Evolutionary conservation across 2,329 filamentous ascomycete genomes (phyloP), one percentile per base, ranked within the genome.

Genomic region (Microsporum canis): DNA sequence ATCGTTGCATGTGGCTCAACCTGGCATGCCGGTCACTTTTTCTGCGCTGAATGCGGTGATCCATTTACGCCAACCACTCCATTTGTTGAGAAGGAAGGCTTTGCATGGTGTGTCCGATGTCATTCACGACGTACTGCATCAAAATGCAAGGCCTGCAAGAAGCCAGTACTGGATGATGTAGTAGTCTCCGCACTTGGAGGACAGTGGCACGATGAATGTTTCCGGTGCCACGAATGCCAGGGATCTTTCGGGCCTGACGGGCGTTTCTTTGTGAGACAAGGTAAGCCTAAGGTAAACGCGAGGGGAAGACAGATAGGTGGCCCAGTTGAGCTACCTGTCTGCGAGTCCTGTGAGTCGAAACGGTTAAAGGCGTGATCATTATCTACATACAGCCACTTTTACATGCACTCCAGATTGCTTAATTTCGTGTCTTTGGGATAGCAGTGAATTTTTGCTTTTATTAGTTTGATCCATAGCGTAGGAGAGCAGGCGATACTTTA

Each of bases 1-100:
- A 86, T 96, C 36, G 87, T 96, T 12, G 94, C 94, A 1, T 89
- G 95, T 61, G 94, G 94, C 0, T 84, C 87, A n/a, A 91, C 96
- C 75, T 99, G 90, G 89, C 94, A 99, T 73, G 88, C 89, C 59
- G 94, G 94, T 0, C 94, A 99, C 76, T 99, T 99, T 78, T 99
- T 99, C 82, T 99, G 94, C 71, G 94, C 94, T 47, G 91, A 99
- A 79, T 99, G 94, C 72, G 94, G 94, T 66, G 92, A 99, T 76
- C 84, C 84, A 0, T 87, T 87, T 66, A 80, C 82, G 64, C 74
- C 78, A 0, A 73, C 71, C 2, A 86, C 80, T 7, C 92, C 94
- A 0, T 99, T 99, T 71, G 89, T 99, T 60, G 94, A 99, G 72
- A 96, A 96, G 75, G 92, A 97, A 67, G 92, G 92, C 7, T 97